Evolutionary conservation across 495 filamentous ascomycete genomes (phyloP).

Genomic region (Aspergillus sparsus): DNA sequence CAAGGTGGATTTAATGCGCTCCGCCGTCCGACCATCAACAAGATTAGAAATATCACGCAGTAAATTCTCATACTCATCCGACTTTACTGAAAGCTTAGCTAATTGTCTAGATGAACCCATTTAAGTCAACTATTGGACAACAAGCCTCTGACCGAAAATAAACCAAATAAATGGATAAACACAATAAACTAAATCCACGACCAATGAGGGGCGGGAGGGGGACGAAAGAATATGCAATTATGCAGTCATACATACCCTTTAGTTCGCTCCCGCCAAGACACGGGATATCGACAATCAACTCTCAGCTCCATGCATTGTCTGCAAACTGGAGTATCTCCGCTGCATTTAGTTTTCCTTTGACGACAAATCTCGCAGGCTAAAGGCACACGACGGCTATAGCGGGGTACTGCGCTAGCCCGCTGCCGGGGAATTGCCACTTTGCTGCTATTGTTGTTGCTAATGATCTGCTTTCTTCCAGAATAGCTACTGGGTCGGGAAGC

Average conservation of each 20-base stretch:
- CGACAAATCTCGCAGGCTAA: conserved; percentile 73
- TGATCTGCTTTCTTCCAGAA: conserved; percentile 25
- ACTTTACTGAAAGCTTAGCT: conserved; percentile 46
- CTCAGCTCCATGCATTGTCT: conserved; percentile 57
- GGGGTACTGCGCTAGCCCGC: conserved; percentile 32
- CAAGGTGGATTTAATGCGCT: conserved; percentile 41
- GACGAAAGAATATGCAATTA: too few relatives aligned
- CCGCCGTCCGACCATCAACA: conserved; percentile 37
- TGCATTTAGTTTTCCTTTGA: conserved; percentile 66
- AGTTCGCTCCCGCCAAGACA: conserved; percentile 59
- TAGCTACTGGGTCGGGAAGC: conserved; percentile 10
- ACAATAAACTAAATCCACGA: not conserved
- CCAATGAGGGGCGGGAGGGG: too few relatives aligned
- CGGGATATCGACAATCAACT: conserved; percentile 52
- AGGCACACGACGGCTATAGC: conserved; percentile 47
- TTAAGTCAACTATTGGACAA: too few relatives aligned
- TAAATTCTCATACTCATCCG: conserved; percentile 52
- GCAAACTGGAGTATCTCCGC: conserved; percentile 58
- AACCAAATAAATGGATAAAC: conserved; percentile 15
- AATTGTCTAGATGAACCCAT: conserved; percentile 38
- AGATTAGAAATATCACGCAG: conserved; percentile 41
- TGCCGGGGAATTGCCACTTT: conserved; percentile 54
- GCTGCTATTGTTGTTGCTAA: conserved; percentile 20
- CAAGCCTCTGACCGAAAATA: not conserved
- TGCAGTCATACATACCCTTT: conserved; percentile 46